Base-by-base conservation (phyloP, 345 rosid species). In the Eutrema heterophyllum region DNA sequence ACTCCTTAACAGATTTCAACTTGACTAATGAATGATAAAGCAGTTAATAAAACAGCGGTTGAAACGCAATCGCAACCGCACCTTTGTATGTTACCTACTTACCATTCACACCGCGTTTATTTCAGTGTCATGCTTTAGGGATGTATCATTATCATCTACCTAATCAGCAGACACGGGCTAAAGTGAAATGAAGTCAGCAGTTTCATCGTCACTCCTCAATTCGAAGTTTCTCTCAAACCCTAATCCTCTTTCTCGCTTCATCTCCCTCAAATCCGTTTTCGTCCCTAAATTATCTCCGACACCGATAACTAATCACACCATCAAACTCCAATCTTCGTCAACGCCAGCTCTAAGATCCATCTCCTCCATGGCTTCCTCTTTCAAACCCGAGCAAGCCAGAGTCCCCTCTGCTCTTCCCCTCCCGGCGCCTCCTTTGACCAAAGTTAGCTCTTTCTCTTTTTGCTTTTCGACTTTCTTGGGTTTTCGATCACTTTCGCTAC, bases 371-470 rank as follows among this genome's bases (percentile, higher is more conserved):
- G 85, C 91, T 2, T 74, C 92, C 15, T 84, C 92, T 75, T 92
- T 87, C 86, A 87, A 83, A 49, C 87, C 96, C 5, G 97, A 89
- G 68, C 82, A 86, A 70, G 89, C 99, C 29, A 80, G 99, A 81
- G 78, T 72, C 43, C 97, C 97, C 4, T 84, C 92, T 12, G 93
- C 93, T 10, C 79, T 95, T 21, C 88, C 97, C 33, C 74, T 85
- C 70, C 97, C 97, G 5, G 33, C 85, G 27, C 92, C 97, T 64
- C 88, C 91, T 11, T 40, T 89, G 77, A 68, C 91, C 72, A 88
- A 89, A 90, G 99, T 63, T 66, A 13, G 59, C 21, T 65, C 61
- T 35, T 21, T 45, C 18, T 33, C 11, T 39, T n/a, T 5, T 8
- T 49, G 2, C 4, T 12, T 52, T 4, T 33, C 1, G 24, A 10